These are phyloP conservation scores for Triticum turgidum DNA, from an alignment of 176 grass and related monocot genomes.

Conservation along the genomic window DNA sequence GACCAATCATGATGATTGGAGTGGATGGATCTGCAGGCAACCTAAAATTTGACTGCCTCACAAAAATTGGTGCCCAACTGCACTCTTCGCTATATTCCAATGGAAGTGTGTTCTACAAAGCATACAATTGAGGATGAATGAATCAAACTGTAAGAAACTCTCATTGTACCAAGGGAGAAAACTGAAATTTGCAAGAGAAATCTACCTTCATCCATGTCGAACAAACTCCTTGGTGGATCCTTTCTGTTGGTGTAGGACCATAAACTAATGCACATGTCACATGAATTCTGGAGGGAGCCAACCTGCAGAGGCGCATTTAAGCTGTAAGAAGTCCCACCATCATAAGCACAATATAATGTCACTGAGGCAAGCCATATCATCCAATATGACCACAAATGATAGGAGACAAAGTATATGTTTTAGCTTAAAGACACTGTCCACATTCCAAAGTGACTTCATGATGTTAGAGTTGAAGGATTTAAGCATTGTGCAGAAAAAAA, in stretches of 20 bases:
- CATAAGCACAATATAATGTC: background rate
- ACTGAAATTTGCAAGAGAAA: background rate
- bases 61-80: conserved; percentile 95
- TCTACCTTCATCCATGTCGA: conserved; percentile 95
- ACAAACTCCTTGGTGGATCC: conserved; percentile 91
- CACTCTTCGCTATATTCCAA: conserved; percentile 77
- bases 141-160: conserved; percentile 21
- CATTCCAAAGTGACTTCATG: background rate
- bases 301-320: conserved; percentile 41
- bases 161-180: background rate
- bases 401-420: background rate
- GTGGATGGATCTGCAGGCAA: conserved; percentile 64
- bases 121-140: background rate
- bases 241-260: conserved; percentile 79
- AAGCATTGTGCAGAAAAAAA: background rate
- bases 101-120: conserved; percentile 71
- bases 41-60: conserved; percentile 93
- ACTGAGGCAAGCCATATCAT: background rate
- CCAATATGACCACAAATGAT: background rate
- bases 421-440: background rate
- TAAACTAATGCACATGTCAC: conserved; percentile 87
- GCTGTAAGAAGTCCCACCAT: background rate
- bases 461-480: background rate
- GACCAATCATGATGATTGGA: conserved; percentile 98
- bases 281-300: conserved; percentile 73